These are phyloP conservation scores for Arabis alpina DNA, from an alignment of 345 rosid species.

Conservation along the genomic window DNA sequence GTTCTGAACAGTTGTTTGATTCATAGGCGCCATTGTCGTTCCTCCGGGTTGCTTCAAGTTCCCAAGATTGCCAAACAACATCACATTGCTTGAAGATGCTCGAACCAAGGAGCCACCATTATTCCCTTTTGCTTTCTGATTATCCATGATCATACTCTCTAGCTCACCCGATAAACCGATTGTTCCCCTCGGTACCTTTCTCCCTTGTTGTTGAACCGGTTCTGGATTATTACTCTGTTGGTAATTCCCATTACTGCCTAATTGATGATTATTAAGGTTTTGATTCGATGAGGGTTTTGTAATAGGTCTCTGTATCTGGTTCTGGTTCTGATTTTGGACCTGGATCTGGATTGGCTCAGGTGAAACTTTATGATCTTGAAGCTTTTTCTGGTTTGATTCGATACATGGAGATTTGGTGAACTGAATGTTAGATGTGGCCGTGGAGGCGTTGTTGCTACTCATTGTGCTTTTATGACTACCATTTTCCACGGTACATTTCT, in stretches of 20 bases:
- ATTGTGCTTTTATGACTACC: constrained; percentile 43
- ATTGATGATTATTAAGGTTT: constrained; percentile 32
- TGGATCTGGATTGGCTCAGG: constrained; percentile 34
- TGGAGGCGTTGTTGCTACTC: constrained; percentile 34
- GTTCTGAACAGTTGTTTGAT: constrained; percentile 42
- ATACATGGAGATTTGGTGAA: constrained; percentile 49
- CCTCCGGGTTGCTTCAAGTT: constrained; percentile 67
- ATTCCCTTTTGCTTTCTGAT: constrained; percentile 59
- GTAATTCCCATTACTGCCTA: constrained; percentile 25
- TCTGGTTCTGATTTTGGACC: constrained; percentile 18
- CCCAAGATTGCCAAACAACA: constrained; percentile 80
- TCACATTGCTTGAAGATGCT: constrained; percentile 83
- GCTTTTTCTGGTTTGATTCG: constrained; percentile 37
- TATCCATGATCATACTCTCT: constrained; percentile 75
- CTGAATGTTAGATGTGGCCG: constrained; percentile 41
- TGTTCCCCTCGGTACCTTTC: constrained; percentile 58
- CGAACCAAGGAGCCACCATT: constrained; percentile 55
- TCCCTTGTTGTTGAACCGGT: constrained; percentile 43
- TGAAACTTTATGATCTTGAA: constrained; percentile 50
- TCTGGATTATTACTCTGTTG: constrained; percentile 35
- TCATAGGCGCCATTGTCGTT: constrained; percentile 30
- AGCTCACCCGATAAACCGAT: constrained; percentile 84
- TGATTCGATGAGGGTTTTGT: constrained; percentile 42
- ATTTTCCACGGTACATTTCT: constrained; percentile 49
- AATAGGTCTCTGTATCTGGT: constrained; percentile 34